These are phyloP conservation scores for Mucor lusitanicus DNA, from an alignment of 371 early-diverging fungal genomes.

Conservation along the genomic window DNA sequence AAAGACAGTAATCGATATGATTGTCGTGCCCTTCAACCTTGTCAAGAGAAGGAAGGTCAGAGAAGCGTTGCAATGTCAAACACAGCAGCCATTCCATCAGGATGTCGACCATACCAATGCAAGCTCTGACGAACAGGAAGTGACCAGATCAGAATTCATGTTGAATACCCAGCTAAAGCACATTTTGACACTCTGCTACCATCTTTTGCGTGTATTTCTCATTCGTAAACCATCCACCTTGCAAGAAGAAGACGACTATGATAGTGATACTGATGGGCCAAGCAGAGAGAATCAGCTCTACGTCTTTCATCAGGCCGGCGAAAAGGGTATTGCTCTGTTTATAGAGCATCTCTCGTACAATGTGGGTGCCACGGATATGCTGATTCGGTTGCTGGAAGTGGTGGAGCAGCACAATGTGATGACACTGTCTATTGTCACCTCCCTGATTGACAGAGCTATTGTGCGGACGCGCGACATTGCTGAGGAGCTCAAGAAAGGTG, in stretches of 20 bases:
- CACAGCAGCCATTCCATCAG: background rate
- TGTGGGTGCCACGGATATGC: slow-evolving; percentile 33
- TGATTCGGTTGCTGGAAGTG: slow-evolving; percentile 19
- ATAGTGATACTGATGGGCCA: background rate
- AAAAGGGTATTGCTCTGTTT: slow-evolving; percentile 29
- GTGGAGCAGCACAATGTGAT: background rate
- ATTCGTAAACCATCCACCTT: slow-evolving; percentile 9
- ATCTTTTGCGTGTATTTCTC: slow-evolving; percentile 34
- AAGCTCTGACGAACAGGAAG: background rate
- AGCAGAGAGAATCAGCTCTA: slow-evolving; percentile 24
- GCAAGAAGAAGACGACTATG: slow-evolving; percentile 12
- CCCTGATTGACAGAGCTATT: slow-evolving; percentile 6
- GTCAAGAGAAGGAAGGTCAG: slow-evolving; percentile 29
- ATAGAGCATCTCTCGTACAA: slow-evolving; percentile 28
- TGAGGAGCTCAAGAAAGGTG: background rate
- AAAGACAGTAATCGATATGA: slow-evolving; percentile 42
- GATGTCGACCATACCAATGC: background rate
- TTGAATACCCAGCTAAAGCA: slow-evolving; percentile 9
- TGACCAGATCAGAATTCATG: background rate
- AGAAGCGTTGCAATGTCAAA: background rate
- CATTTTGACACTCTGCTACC: slow-evolving; percentile 31
- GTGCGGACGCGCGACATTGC: background rate
- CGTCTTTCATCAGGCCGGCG: slow-evolving; percentile 22
- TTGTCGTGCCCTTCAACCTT: slow-evolving; percentile 46
- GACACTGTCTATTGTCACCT: background rate